Evolutionary conservation across 1,284 basidiomycete genomes (phyloP), one percentile per base, ranked within the genome.

Genomic region (Cutaneotrichosporon sp.): DNA sequence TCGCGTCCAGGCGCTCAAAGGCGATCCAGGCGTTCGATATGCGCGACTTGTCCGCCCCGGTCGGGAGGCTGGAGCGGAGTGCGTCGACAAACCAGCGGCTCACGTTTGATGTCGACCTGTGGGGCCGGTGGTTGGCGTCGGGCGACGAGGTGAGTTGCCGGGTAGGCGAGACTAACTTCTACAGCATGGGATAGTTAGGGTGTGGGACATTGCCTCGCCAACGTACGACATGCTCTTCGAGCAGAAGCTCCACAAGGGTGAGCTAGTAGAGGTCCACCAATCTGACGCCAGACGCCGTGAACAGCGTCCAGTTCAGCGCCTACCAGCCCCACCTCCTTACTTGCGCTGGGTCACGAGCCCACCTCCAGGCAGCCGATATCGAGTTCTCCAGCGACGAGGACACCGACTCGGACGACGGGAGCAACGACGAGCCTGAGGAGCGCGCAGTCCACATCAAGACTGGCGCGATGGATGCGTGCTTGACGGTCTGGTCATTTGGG

Each of bases 1-100:
- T 89, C 0, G 84, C 89, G 0, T 93, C 90, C 64, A 84, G 93
- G 14, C 82, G 89, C 13, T 83, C 84, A n/a, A 81, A 82, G 13
- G 72, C 71, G 0, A 83, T 95, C 29, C 88, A 88, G 69, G 83
- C 84, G 54, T 95, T 89, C 87, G 93, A 95, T 74, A 73, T 93
- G 9, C 84, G 87, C 0, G 84, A 89, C 66, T 80, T 85, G 1
- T 81, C 82, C 22, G 63, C 65, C 67, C 64, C 69, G 10, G 56
- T 76, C 36, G 58, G 59, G 20, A 53, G 49, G 24, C 42, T 72
- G 8, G 27, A 58, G n/a, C 63, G 79, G 50, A 46, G 58, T n/a
- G 75, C 74, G 14, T 66, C 70, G 53, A 89, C 89, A 20, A 94
- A 95, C 72, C 92, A 95, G 77, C 86, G 85, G 64, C 79, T 88